These are phyloP conservation scores for Coniochaeta sp. DNA, from an alignment of 2,329 filamentous ascomycete species.

Conservation along the genomic window DNA sequence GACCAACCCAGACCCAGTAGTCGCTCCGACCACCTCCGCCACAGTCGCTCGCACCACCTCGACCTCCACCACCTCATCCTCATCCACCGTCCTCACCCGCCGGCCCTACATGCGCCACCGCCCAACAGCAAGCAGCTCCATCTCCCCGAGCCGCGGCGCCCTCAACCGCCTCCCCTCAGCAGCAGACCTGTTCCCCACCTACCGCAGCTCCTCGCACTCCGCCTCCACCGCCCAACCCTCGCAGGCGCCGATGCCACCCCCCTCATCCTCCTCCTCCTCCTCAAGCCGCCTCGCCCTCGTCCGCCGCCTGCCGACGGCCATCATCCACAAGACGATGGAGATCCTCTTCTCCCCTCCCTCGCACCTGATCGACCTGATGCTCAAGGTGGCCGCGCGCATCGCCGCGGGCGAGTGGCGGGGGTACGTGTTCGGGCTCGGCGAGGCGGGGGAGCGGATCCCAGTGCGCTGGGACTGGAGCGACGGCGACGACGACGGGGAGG, in stretches of 20 bases:
- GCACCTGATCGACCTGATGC: conserved; percentile 69
- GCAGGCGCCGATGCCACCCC: conserved; percentile 6
- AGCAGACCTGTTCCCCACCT: conserved; percentile 48
- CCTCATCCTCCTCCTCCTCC: conserved; percentile 14
- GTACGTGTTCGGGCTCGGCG: conserved; percentile 45
- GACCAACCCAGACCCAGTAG: not conserved
- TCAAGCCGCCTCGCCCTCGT: conserved; percentile 32
- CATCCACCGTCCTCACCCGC: conserved; percentile 23
- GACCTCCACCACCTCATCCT: conserved; percentile 2
- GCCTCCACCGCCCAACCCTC: conserved; percentile 7
- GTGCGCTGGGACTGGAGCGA: conserved; percentile 58
- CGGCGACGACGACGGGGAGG: conserved; percentile 43
- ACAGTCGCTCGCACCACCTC: not conserved
- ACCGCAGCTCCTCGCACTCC: conserved; percentile 29
- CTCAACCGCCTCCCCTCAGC: conserved; percentile 62
- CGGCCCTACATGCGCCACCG: conserved; percentile 41
- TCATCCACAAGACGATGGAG: conserved; percentile 70
- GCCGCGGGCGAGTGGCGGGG: conserved; percentile 57
- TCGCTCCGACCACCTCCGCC: not conserved
- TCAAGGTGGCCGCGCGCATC: conserved; percentile 73
- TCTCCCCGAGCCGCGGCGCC: conserved; percentile 38
- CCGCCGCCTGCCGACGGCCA: conserved; percentile 49
- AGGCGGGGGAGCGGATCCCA: conserved; percentile 44
- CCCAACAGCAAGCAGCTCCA: conserved; percentile 39
- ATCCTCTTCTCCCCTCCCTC: conserved; percentile 74